Evolutionary conservation across 148 eudicot species (phyloP), one percentile per base, ranked within the genome.

Genomic region (Vaccinium myrtillus): DNA sequence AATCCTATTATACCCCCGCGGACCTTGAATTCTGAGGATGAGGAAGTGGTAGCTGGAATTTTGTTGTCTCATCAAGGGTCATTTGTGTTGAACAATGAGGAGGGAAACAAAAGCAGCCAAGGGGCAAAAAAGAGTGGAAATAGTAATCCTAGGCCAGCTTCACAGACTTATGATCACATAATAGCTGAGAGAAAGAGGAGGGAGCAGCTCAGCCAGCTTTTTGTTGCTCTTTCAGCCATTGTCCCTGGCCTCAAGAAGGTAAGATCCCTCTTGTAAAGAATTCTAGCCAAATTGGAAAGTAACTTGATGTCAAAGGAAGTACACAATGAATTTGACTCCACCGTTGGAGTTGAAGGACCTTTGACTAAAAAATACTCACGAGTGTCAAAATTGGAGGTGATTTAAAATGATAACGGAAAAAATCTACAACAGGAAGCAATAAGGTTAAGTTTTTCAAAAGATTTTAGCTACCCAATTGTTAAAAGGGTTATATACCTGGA

Each of bases 201-300:
- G 15, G 86, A 84, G 82, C 79, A 78, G 48, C 86, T 84, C 65
- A 84, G 79, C 49, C 82, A 84, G 82, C 61, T 63, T 15, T 77
- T 84, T 14, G 70, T 84, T 18, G 81, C 80, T 65, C 86, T 84
- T 67, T 79, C 86, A 4, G 86, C 81, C 77, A 78, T 84, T 67
- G 82, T 84, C 53, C 86, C 86, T 49, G 86, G 86, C 30, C 82
- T 84, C 12, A 84, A 84, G 80, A 84, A 84, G 86, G 86, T 84
- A 78, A 78, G 5, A 13, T 15, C 73, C 25, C 16, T 23, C 5
- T 23, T 4, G 19, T 53, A 9, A 51, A 2, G 11, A 13, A 53
- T 53, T 53, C 10, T 61, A 43, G 46, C 46, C 1, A 43, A 1
- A 43, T 43, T 43, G 46, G 46, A 43, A 43, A 43, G 46, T 43